phyloP scores from a whole-genome alignment of 2,329 filamentous ascomycete species.

The Achaetomium macrosporum region DNA sequence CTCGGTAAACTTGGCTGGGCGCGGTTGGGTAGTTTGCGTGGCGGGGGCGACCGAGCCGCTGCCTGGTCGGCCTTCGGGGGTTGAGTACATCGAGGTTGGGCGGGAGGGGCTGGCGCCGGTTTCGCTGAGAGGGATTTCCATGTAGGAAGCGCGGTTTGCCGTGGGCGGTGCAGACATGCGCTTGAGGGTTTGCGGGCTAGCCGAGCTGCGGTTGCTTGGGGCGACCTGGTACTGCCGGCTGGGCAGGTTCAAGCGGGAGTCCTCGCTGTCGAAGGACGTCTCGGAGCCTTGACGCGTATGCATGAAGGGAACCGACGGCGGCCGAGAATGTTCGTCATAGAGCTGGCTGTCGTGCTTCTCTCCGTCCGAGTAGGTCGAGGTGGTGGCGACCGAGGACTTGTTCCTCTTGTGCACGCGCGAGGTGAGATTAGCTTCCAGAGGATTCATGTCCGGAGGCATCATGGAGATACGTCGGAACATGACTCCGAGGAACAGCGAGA shows the following conservation, averaged over 20 bases:
- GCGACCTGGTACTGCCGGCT: constrained; percentile 50
- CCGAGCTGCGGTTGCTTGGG: constrained; percentile 38
- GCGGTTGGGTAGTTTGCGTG: constrained; percentile 29
- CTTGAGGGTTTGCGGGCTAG: constrained; percentile 41
- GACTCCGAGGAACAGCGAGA: constrained; percentile 69
- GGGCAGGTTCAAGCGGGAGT: constrained; percentile 51
- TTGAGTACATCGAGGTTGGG: constrained; percentile 27
- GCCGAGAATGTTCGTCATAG: constrained; percentile 41
- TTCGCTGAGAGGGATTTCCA: constrained; percentile 44
- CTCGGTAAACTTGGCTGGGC: constrained; percentile 46
- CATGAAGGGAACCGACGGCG: constrained; percentile 66
- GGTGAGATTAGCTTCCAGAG: constrained; percentile 79
- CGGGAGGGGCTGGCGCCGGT: constrained; percentile 20
- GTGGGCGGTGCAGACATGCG: constrained; percentile 37
- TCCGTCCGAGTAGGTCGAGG: constrained; percentile 35
- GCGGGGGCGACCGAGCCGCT: constrained; percentile 22
- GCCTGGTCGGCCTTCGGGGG: constrained; percentile 18
- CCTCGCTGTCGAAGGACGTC: constrained; percentile 44
- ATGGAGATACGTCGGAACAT: constrained; percentile 76
- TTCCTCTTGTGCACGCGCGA: constrained; percentile 73
- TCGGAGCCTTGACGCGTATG: constrained; percentile 65
- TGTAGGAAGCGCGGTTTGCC: constrained; percentile 41
- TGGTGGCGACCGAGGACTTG: constrained; percentile 50
- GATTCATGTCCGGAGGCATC: constrained; percentile 92
- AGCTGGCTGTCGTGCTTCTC: constrained; percentile 51